Base-by-base conservation (phyloP, 495 filamentous ascomycete species). In the Lichina pygmaea region DNA sequence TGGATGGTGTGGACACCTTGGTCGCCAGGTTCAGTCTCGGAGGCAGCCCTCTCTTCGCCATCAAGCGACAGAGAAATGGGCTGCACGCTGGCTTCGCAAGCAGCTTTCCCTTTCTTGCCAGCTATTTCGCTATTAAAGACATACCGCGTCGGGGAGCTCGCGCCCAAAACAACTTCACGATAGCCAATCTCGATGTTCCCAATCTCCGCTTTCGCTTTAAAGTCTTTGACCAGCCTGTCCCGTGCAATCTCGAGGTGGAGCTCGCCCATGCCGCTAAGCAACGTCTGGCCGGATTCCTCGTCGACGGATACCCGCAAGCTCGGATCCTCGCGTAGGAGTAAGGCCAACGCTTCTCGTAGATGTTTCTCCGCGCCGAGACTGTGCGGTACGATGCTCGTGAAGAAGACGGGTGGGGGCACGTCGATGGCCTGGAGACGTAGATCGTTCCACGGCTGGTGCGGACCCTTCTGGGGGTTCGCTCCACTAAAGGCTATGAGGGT, bases 141-240 rank as follows among this genome's bases (percentile, higher is more conserved):
- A 45, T 68, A 66, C 31, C 66, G 75, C 41, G 73, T 64, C 0
- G 66, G 57, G 7, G 75, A 75, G 0, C 64, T 49, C 17, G 17
- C 48, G 6, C 62, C 57, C 0, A 77, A 64, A 6, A 80, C 58
- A 42, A 73, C 73, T 57, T 99, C 91, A 33, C 89, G 75, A 57
- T 95, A 99, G 44, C 86, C 82, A 51, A 99, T 93, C 50, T 93
- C 78, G 46, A 95, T 93, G 37, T 73, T 72, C n/a, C 91, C 86
- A 72, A 89, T 92, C 10, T 75, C 61, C 6, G 84, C 85, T 54
- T 77, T 95, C 50, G 68, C 83, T 55, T 86, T 93, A 58, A 93
- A 75, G 50, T 94, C 82, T 34, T 78, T 77, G 44, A 86, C 68
- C 7, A 99, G 72, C 16, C 86, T 69, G 59, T 95, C 83, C 31